Evolutionary conservation across 2,329 filamentous ascomycete species (phyloP).

Genomic region (Penicillium corylophilum): DNA sequence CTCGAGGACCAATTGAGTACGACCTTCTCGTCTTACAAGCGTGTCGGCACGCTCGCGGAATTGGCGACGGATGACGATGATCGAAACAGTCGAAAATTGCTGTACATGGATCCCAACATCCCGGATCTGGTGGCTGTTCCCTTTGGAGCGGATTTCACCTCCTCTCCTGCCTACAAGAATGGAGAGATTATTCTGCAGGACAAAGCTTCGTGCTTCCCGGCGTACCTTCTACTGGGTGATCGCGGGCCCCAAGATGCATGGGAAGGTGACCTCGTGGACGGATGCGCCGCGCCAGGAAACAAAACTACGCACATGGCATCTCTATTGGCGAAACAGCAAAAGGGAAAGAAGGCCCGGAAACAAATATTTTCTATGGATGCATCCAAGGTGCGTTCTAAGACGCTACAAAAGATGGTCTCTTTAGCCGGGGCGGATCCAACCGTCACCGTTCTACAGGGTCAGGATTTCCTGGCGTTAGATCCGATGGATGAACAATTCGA

Average conservation of each 20-base stretch:
- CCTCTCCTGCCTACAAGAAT: conserved; percentile 68
- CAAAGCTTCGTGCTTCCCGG: conserved; percentile 95
- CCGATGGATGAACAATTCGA: conserved; percentile 61
- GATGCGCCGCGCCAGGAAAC: conserved; percentile 92
- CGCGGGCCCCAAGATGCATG: conserved; percentile 32
- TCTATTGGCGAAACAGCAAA: conserved; percentile 51
- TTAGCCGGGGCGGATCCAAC: conserved; percentile 68
- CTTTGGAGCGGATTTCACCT: conserved; percentile 68
- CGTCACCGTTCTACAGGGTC: conserved; percentile 67
- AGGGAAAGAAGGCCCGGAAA: conserved; percentile 23
- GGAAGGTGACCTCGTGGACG: conserved; percentile 77
- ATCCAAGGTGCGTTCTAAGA: conserved; percentile 60
- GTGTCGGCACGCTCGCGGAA: conserved; percentile 56
- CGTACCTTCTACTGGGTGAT: conserved; percentile 71
- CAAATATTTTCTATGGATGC: conserved; percentile 54
- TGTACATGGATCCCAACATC: conserved; percentile 75
- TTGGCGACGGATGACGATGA: conserved; percentile 48
- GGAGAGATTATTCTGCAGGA: conserved; percentile 90
- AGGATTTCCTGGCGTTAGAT: conserved; percentile 79
- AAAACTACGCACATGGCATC: conserved; percentile 94
- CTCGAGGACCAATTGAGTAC: conserved; percentile 70
- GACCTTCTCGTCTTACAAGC: conserved; percentile 67
- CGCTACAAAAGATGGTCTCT: conserved; percentile 79
- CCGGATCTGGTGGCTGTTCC: conserved; percentile 80
- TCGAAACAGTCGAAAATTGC: conserved; percentile 18